These are phyloP conservation scores for Hypomontagnella monticulosa DNA, from an alignment of 495 filamentous ascomycete species.

Conservation along the genomic window DNA sequence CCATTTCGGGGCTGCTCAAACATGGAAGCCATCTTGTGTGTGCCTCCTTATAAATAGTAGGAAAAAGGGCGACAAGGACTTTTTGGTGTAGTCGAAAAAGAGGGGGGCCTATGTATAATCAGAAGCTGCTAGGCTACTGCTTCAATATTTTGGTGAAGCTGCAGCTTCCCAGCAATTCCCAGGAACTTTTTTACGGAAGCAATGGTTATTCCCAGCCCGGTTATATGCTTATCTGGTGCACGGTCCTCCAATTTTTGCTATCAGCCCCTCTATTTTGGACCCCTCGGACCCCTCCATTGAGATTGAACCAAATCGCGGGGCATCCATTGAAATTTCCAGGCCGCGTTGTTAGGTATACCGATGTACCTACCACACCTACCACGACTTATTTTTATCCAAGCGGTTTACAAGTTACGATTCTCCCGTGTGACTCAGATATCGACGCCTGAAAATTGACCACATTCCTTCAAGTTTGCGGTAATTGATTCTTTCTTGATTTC, in stretches of 20 bases:
- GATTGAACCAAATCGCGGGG: conserved; percentile 31
- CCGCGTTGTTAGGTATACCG: conserved; percentile 17
- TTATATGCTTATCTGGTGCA: conserved; percentile 26
- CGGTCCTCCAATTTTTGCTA: conserved; percentile 21
- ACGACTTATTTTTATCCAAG: conserved; percentile 21
- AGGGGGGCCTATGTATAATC: background rate
- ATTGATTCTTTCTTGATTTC: background rate
- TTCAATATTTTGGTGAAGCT: conserved; percentile 37
- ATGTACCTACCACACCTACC: background rate
- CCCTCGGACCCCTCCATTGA: conserved; percentile 30
- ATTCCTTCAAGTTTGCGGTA: conserved; percentile 1
- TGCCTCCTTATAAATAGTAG: background rate
- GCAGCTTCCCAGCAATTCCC: conserved; percentile 4
- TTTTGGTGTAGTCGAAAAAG: conserved; percentile 9
- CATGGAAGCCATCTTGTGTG: conserved; percentile 77
- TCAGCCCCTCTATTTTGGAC: conserved; percentile 23
- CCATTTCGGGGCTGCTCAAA: conserved; percentile 91
- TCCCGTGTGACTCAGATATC: conserved; percentile 30
- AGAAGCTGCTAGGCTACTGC: conserved; percentile 36
- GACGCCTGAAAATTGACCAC: background rate
- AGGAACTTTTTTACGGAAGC: conserved; percentile 47
- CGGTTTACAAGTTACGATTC: background rate
- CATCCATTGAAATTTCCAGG: conserved; percentile 25
- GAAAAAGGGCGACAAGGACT: background rate
- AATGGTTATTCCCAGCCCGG: conserved; percentile 38